Conservation (phyloP, 768 basidiomycete species). For the Tephrocybe sp. region DNA sequence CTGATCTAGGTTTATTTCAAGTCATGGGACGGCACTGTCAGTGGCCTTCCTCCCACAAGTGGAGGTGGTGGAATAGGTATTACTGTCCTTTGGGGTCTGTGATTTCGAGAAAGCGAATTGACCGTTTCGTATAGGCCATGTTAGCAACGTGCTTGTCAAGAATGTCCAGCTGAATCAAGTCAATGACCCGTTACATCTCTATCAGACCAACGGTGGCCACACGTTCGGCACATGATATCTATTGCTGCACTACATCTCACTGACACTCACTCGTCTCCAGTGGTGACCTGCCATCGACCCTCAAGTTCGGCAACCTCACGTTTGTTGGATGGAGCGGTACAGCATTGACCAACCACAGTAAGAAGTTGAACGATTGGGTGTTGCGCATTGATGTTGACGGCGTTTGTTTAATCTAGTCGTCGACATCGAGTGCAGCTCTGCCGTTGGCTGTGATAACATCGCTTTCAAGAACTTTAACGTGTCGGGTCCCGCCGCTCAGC, state of each 20-base stretch:
- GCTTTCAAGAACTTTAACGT: slow-evolving; percentile 40
- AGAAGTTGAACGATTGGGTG: slow-evolving; percentile 8
- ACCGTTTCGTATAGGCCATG: slow-evolving; percentile 30
- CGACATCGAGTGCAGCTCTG: slow-evolving; percentile 48
- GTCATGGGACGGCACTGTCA: slow-evolving; percentile 49
- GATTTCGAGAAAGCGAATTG: background rate
- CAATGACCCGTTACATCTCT: slow-evolving; percentile 41
- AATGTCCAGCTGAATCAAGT: slow-evolving; percentile 47
- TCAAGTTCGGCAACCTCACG: slow-evolving; percentile 44
- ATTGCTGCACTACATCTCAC: background rate
- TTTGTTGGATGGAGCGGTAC: slow-evolving; percentile 50
- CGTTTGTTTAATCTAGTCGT: slow-evolving; percentile 33
- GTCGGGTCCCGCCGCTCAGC: slow-evolving; percentile 30
- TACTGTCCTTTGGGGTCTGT: background rate
- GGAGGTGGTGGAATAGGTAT: slow-evolving; percentile 52
- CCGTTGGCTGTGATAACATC: slow-evolving; percentile 43
- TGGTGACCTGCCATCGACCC: slow-evolving; percentile 45
- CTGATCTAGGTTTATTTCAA: slow-evolving; percentile 49
- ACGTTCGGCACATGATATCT: slow-evolving; percentile 26
- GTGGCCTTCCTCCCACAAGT: slow-evolving; percentile 52
- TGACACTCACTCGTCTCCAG: slow-evolving; percentile 22
- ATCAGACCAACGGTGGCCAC: slow-evolving; percentile 49
- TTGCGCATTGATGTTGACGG: slow-evolving; percentile 2
- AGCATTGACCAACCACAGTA: slow-evolving; percentile 35
- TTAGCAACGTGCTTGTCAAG: slow-evolving; percentile 40